Evolutionary conservation across 139 green algal genomes (phyloP).

Genomic region (Tetradesmus obliquus): DNA sequence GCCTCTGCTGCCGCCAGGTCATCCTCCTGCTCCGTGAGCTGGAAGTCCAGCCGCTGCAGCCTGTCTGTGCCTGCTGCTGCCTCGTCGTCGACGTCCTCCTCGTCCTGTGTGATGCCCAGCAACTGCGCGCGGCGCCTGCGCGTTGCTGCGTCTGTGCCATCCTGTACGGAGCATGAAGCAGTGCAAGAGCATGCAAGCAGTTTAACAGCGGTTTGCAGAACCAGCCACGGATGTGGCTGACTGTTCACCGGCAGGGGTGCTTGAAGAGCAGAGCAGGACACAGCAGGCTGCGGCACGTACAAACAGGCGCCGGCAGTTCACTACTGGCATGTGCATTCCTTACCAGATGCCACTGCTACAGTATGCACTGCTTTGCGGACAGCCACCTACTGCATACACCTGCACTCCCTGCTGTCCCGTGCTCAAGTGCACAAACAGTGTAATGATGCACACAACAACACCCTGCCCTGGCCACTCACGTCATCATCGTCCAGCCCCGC

Average conservation of each 20-base stretch:
- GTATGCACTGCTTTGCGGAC: too few species aligned
- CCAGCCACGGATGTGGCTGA: too few species aligned
- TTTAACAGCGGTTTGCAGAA: too few species aligned
- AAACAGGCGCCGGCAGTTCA: too few species aligned
- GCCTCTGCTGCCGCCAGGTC: conserved; percentile 25
- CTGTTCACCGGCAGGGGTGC: too few species aligned
- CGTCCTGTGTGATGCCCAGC: conserved; percentile 14
- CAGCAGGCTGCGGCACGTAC: too few species aligned
- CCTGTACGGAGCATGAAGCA: not conserved
- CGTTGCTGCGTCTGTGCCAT: conserved; percentile 34
- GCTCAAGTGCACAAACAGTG: too few species aligned
- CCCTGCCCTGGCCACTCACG: not conserved
- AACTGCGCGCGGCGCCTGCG: conserved; percentile 36
- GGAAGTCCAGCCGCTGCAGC: conserved; percentile 36
- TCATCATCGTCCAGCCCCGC: conserved; percentile 41
- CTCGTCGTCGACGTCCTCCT: conserved; percentile 13
- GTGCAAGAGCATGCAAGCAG: not conserved
- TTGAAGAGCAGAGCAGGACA: too few species aligned
- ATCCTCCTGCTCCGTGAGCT: conserved; percentile 9
- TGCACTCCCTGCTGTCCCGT: not conserved
- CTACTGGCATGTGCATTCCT: too few species aligned
- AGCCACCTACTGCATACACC: not conserved
- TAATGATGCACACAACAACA: too few species aligned
- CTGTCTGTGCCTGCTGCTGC: conserved; percentile 7
- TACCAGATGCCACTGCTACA: too few species aligned